phyloP scores from a whole-genome alignment of 192 early-diverging fungal species.

The Neocallimastix lanati region DNA sequence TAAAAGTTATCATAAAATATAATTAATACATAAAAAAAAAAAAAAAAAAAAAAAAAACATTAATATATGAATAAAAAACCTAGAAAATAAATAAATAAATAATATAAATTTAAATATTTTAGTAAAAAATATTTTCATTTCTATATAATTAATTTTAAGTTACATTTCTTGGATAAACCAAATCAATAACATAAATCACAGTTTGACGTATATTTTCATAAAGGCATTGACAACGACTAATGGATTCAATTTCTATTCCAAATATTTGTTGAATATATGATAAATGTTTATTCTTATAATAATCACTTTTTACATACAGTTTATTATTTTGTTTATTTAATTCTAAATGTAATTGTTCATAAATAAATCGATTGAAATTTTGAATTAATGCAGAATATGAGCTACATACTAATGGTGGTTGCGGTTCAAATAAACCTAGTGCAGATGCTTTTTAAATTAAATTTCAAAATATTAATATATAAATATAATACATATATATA shows the following conservation, averaged over 20 bases:
- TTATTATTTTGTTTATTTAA: slow-evolving; percentile 22
- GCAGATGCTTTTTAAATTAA: slow-evolving; percentile 46
- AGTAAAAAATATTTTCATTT: no score
- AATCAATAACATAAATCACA: slow-evolving; percentile 66
- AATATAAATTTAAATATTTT: no score
- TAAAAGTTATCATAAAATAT: no score
- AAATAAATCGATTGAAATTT: slow-evolving; percentile 71
- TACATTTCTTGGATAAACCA: slow-evolving; percentile 51
- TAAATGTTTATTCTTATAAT: background rate
- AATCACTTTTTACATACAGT: background rate
- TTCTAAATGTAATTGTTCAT: slow-evolving; percentile 76
- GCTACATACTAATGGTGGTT: slow-evolving; percentile 19
- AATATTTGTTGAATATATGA: slow-evolving; percentile 48
- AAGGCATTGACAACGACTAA: slow-evolving; percentile 52
- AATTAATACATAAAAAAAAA: no score
- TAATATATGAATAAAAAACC: no score
- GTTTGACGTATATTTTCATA: slow-evolving; percentile 35
- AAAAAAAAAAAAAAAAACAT: no score
- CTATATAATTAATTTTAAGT: no score
- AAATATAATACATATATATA: no score
- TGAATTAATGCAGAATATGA: slow-evolving; percentile 65
- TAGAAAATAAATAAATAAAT: no score
- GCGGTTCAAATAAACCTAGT: slow-evolving; percentile 75
- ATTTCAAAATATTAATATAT: no score
- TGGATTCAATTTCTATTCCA: slow-evolving; percentile 37